Evolutionary conservation across 768 basidiomycete genomes (phyloP), one percentile per base, ranked within the genome.

Genomic region (Galerina sulciceps): DNA sequence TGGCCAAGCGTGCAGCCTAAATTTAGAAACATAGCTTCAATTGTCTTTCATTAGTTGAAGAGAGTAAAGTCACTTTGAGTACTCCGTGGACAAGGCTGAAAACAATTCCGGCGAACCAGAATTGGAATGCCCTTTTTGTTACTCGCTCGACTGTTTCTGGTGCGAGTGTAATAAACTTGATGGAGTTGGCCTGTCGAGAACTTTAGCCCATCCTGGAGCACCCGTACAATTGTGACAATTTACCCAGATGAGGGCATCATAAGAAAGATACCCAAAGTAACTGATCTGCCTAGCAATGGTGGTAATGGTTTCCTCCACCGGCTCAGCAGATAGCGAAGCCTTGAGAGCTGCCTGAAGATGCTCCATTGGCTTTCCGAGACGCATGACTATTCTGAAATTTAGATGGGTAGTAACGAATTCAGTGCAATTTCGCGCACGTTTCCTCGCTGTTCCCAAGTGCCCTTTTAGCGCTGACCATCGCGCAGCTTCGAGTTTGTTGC

Each of bases 281-380:
- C 85, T 84, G 15, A 99, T 70, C 73, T 99, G 96, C 47, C 93
- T 82, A 35, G 83, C 88, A 64, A 97, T 86, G 20, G 90, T 86
- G 0, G 90, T 83, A 55, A 95, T 76, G 61, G 89, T 89, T 69
- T 98, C 93, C 10, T 81, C 75, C 1, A 87, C 64, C 55, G 87
- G 82, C 6, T 80, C 80, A 4, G 84, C 61, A 1, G 82, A 70
- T 23, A 87, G 73, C 3, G 86, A 76, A 17, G 90, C 88, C 51
- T 88, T 88, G 44, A 97, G 76, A 31, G 93, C 95, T 1, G 93
- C 86, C 71, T 99, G 96, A 6, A 96, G 79, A 75, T 97, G 94
- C 70, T 99, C 97, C 61, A 96, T 65, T 8, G 95, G 94, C 74
- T 98, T 96, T 65, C 94, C 94, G 53, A 99, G 79, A 14, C 97